Conservation (phyloP, 306 rosid genomes). For the Fagus sylvatica region DNA sequence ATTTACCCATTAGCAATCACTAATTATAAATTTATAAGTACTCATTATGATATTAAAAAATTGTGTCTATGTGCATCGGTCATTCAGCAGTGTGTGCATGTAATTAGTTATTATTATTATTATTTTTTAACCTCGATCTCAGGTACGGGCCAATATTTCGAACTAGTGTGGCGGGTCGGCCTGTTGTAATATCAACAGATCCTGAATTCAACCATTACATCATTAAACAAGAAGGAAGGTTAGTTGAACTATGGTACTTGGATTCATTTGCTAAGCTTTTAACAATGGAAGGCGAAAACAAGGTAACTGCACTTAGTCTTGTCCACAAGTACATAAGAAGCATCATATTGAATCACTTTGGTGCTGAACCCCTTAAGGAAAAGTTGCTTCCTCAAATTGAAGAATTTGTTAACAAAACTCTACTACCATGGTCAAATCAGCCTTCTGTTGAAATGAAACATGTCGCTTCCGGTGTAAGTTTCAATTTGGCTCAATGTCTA, state of each 20-base stretch:
- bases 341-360: conserved; percentile 37
- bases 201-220: conserved; percentile 32
- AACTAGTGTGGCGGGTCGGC: conserved; percentile 33
- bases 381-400: conserved; percentile 35
- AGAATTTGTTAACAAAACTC: conserved; percentile 13
- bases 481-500: not conserved
- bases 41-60: no score
- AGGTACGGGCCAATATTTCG: conserved; percentile 46
- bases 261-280: conserved; percentile 36
- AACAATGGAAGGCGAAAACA: conserved; percentile 20
- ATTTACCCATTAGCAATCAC: no score
- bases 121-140: not conserved
- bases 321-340: conserved; percentile 45
- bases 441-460: conserved; percentile 39
- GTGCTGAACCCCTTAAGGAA: conserved; percentile 33
- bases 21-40: no score
- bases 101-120: not conserved
- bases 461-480: conserved; percentile 28
- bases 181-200: conserved; percentile 34
- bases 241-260: conserved; percentile 37
- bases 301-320: conserved; percentile 4
- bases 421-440: conserved; percentile 33
- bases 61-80: no score
- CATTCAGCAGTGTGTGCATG: no score
- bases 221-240: conserved; percentile 40